Evolutionary conservation across 148 eudicot species (phyloP).

Genomic region (Limonium bicolor): DNA sequence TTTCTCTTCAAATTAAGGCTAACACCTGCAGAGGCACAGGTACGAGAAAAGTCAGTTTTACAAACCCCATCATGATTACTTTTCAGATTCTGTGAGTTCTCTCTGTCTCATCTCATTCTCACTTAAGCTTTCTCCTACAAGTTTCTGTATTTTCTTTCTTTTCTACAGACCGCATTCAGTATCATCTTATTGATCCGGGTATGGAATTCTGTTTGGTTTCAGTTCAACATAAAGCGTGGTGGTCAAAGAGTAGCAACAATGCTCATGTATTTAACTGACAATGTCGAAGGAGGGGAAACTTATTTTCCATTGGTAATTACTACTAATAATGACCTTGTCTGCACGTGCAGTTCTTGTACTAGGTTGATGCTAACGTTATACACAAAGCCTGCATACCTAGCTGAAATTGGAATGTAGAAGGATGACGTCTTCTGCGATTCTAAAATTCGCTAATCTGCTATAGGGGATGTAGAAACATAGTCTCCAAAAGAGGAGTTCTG

Average conservation of each 20-base stretch:
- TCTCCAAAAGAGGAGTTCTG: too few relatives aligned
- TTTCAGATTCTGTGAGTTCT: conserved; percentile 64
- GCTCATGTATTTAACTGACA: conserved; percentile 88
- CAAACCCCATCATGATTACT: conserved; percentile 91
- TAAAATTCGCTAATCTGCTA: too few relatives aligned
- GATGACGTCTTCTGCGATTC: too few relatives aligned
- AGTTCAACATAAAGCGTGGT: conserved; percentile 88
- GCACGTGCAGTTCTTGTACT: too few relatives aligned
- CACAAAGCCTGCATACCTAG: too few relatives aligned
- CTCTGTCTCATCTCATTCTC: not conserved
- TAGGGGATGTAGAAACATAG: too few relatives aligned
- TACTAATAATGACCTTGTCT: too few relatives aligned
- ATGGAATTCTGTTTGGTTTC: conserved; percentile 16
- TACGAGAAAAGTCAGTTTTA: conserved; percentile 73
- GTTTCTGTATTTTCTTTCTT: not conserved
- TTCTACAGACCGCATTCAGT: too few relatives aligned
- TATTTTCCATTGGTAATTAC: conserved; percentile 69
- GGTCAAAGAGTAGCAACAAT: conserved; percentile 96
- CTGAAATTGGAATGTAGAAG: too few relatives aligned
- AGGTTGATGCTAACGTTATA: too few relatives aligned
- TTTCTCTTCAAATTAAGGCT: conserved; percentile 23
- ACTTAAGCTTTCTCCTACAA: too few relatives aligned
- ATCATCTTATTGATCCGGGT: too few relatives aligned
- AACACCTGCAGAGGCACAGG: conserved; percentile 67
- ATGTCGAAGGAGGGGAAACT: conserved; percentile 96